Evolutionary conservation across 441 rosid genomes (phyloP).

Genomic region (Aquilaria agallochum): DNA sequence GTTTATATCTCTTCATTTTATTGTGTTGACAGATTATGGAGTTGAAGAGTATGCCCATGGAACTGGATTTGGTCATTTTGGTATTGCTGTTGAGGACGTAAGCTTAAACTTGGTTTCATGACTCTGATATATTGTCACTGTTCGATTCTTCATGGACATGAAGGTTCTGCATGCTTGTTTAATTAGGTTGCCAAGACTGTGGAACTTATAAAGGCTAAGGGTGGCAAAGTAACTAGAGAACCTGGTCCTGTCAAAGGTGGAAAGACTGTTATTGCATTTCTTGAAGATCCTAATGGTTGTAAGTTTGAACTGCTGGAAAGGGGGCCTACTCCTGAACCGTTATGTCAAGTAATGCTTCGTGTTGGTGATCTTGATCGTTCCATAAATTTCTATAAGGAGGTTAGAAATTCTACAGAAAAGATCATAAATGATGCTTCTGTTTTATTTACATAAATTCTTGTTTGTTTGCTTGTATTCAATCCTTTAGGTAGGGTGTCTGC

Average conservation of each 20-base stretch:
- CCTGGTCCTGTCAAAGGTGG: slow-evolving; percentile 53
- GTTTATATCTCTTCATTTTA: slow-evolving; percentile 8
- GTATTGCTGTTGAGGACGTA: slow-evolving; percentile 33
- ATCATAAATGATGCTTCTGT: slow-evolving; percentile 1
- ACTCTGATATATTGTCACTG: not conserved
- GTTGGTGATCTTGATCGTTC: slow-evolving; percentile 52
- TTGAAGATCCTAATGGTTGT: slow-evolving; percentile 49
- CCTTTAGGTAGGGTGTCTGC: not conserved
- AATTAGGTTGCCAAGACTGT: slow-evolving; percentile 45
- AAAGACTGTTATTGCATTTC: slow-evolving; percentile 29
- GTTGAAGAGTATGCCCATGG: slow-evolving; percentile 44
- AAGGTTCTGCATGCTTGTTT: slow-evolving; percentile 1
- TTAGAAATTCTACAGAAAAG: slow-evolving; percentile 12
- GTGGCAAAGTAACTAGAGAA: slow-evolving; percentile 44
- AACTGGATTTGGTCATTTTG: slow-evolving; percentile 44
- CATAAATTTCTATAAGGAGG: slow-evolving; percentile 47
- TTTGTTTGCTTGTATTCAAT: not conserved
- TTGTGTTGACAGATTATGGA: slow-evolving; percentile 37
- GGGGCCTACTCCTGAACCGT: slow-evolving; percentile 46
- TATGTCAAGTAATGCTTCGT: slow-evolving; percentile 51
- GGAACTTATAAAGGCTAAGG: slow-evolving; percentile 61
- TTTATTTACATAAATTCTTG: not conserved
- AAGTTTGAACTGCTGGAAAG: slow-evolving; percentile 45
- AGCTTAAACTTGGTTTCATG: slow-evolving; percentile 10
- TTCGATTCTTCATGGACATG: not conserved